Base-by-base conservation (phyloP, 306 rosid genomes). In the Gastrolobium bilobum region DNA sequence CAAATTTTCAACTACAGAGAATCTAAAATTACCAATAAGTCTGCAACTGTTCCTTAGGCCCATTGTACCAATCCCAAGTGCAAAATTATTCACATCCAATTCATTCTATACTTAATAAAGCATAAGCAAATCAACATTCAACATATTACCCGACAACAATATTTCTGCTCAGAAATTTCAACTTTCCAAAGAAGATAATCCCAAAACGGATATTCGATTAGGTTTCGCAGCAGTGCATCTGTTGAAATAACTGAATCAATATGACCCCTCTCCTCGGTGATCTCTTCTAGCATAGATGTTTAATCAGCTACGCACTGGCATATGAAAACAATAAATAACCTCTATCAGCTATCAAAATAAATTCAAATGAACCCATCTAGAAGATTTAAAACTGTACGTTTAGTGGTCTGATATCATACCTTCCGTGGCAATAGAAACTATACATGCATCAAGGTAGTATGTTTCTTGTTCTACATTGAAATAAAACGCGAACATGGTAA, bases 391-490 rank as follows among this genome's bases (percentile, higher is more conserved):
- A 71, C 51, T 26, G 39, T 30, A 10, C 37, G 74, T 66, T 53
- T 13, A 71, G 13, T 62, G 77, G 63, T 47, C 44, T 10, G 34
- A 71, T 26, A 50, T 62, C 63, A 29, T 69, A 86, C 82, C 86
- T 79, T 57, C 54, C 47, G 53, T 79, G 51, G 77, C 80, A 43
- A 42, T 56, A 7, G 47, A 78, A 78, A 57, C 58, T 50, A 35
- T 79, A 75, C 57, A 62, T 38, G 84, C 60, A 48, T 68, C 5
- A 26, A 39, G 43, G 79, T 51, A 10, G 10, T 4, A 51, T 60
- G 79, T 62, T 74, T 79, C 86, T 82, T 69, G 82, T 63, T 75
- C 40, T 37, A 57, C 82, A 82, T 69, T 78, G 56, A 81, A 51
- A 77, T 6, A 50, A 71, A 74, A 31, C 68, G 68, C 6, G 51